Base-by-base conservation (phyloP, 305 asterid species). In the Fraxinus platypoda region DNA sequence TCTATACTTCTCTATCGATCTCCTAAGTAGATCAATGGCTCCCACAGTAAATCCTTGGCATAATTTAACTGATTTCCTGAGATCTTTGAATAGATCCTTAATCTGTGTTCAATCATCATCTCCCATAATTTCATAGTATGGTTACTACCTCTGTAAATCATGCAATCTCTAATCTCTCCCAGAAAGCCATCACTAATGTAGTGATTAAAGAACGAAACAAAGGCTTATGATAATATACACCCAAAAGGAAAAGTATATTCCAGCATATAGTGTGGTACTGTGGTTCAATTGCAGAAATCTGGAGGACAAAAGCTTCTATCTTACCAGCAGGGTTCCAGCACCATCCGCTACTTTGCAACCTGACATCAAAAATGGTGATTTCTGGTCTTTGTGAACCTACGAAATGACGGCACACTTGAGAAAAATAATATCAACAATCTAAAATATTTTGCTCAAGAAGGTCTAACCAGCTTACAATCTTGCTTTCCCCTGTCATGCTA, bases 401-500 rank as follows among this genome's bases (percentile, higher is more conserved):
- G 78, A 76, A 84, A 59, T 57, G 72, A 80, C 38, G 43, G 49
- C 41, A 74, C 21, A 52, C 17, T 76, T 84, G 76, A 89, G 89
- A 82, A 78, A 75, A 81, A 76, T 73, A 85, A 73, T 83, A 75
- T 84, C 78, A 79, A 78, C 77, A 49, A 80, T 79, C 74, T 19
- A 76, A 83, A 46, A 74, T 30, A 86, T 46, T 76, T 76, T 79
- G 81, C 43, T 46, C 34, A 74, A 86, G 64, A 88, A 87, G 74
- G 75, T 87, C 86, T 84, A 87, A 90, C 84, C 90, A 87, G 88
- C 97, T 92, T 90, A 94, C 98, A 85, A 91, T 89, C 93, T 95
- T 94, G 98, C 99, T 95, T 91, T 95, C 99, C 70, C 99, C 99
- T 3, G 99, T 95, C 99, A 95, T 95, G 92, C 99, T 95, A 78